phyloP scores from a whole-genome alignment of 1,284 basidiomycete genomes.

The Ganoderma leucocontextum region DNA sequence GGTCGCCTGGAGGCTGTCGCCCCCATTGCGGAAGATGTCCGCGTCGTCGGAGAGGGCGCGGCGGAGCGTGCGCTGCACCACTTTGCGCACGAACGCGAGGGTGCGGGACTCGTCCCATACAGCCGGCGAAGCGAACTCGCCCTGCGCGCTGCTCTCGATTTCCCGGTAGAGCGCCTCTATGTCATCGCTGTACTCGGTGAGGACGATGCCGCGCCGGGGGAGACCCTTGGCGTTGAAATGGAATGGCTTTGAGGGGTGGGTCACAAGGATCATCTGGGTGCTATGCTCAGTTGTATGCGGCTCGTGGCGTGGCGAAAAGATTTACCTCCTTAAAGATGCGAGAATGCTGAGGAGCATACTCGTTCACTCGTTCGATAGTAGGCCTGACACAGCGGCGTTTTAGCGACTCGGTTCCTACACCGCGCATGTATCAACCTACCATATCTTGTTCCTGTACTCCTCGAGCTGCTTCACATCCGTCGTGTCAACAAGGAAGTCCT shows the following conservation, averaged over 20 bases:
- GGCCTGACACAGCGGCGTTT: conserved; percentile 39
- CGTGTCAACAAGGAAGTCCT: conserved; percentile 42
- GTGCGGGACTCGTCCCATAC: conserved; percentile 40
- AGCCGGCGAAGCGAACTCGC: conserved; percentile 38
- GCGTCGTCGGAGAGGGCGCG: conserved; percentile 38
- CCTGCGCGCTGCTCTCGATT: conserved; percentile 39
- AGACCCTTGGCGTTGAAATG: conserved; percentile 48
- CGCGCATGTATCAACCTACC: conserved; percentile 29
- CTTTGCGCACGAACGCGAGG: conserved; percentile 39
- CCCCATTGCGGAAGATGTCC: conserved; percentile 52
- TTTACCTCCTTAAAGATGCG: conserved; percentile 45
- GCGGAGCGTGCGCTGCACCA: conserved; percentile 40
- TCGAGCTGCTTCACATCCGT: conserved; percentile 39
- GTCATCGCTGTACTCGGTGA: conserved; percentile 45
- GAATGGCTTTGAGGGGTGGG: conserved; percentile 44
- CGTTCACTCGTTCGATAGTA: conserved; percentile 48
- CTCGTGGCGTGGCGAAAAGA: neutral
- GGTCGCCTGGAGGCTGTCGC: conserved; percentile 49
- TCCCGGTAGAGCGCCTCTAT: conserved; percentile 45
- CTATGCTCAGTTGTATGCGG: neutral
- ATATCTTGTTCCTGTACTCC: conserved; percentile 45
- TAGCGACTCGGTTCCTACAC: neutral
- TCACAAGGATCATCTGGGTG: conserved; percentile 47
- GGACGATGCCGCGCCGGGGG: conserved; percentile 42
- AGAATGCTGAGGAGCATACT: conserved; percentile 49